Conservation (phyloP, 768 basidiomycete genomes). For the Termitomyces sp. region DNA sequence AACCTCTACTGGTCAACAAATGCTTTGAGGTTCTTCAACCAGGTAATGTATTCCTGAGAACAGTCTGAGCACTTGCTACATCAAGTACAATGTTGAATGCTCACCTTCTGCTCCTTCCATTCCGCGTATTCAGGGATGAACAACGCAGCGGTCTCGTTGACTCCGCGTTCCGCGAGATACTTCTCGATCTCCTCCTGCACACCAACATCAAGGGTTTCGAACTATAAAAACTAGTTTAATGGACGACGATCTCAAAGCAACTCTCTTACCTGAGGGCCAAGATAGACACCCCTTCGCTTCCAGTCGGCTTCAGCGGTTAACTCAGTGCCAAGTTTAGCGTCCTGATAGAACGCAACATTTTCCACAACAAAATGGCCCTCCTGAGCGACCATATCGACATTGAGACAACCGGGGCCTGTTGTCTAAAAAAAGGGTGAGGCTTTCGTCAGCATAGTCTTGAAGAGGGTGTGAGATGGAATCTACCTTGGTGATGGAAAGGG, state of each 20-base stretch:
- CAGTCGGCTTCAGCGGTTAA: slow-evolving; percentile 88
- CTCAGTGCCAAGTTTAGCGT: slow-evolving; percentile 65
- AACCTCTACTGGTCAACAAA: slow-evolving; percentile 62
- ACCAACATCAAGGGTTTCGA: slow-evolving; percentile 80
- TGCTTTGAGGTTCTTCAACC: slow-evolving; percentile 76
- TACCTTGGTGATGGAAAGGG: slow-evolving; percentile 84
- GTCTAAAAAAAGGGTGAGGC: slow-evolving; percentile 27
- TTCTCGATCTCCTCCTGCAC: slow-evolving; percentile 92
- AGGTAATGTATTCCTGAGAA: slow-evolving; percentile 82
- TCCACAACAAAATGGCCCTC: slow-evolving; percentile 82
- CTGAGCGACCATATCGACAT: slow-evolving; percentile 72
- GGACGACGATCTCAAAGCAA: background rate
- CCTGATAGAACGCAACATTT: slow-evolving; percentile 82
- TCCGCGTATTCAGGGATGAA: slow-evolving; percentile 89
- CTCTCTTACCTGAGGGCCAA: slow-evolving; percentile 73
- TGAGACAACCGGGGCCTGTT: slow-evolving; percentile 57
- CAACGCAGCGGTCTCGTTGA: slow-evolving; percentile 74
- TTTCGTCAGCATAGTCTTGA: background rate
- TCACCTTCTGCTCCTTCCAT: slow-evolving; percentile 89
- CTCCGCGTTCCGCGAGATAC: slow-evolving; percentile 85
- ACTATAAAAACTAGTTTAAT: slow-evolving; percentile 34
- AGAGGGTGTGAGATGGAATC: background rate
- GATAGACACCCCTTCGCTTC: slow-evolving; percentile 87
- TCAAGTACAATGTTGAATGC: slow-evolving; percentile 14
- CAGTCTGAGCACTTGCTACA: slow-evolving; percentile 1